Base-by-base conservation (phyloP, 2,329 filamentous ascomycete genomes). In the Didymella sp. region DNA sequence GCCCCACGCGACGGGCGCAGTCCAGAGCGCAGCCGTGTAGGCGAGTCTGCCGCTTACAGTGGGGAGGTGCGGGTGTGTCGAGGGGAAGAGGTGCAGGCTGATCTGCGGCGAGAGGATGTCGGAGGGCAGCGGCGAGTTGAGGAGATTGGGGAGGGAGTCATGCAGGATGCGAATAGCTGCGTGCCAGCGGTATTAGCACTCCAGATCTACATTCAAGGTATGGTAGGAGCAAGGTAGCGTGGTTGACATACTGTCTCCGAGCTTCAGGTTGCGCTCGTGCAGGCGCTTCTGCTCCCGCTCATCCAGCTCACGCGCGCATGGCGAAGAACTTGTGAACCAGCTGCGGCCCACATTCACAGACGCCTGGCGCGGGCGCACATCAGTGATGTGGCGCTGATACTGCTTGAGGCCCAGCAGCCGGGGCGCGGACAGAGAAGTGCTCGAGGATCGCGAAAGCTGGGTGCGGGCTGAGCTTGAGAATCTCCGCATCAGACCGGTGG, bases 1-100 rank as follows among this genome's bases (percentile, higher is more conserved):
- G 70, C 96, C 96, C 95, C 95, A 99, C 27, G 93, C 94, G 48
- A 99, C 89, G 0, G 95, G 95, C 0, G 93, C 92, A 0, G 95
- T 97, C 93, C 93, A 98, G 33, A 99, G 82, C 2, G 95, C 95
- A 17, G 95, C 94, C 31, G 90, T 90, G 76, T 99, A 99, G 44
- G 92, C 89, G 31, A 97, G 89, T 43, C 90, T 87, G 49, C 95
- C 95, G 25, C 91, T 91, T 37, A 98, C 95, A n/a, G 87, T 90
- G 30, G 95, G 95, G 2, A 99, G 90, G 74, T 94, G 89, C 2
- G 90, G 91, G 70, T 96, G 91, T 0, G 91, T 95, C 4, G 86
- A 88, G 19, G 86, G 86, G 63, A 89, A 89, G 12, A 88, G 80
- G 66, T 87, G 85, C 19, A 89, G 81, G 24, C 80, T 83, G 49